These are phyloP conservation scores for Datura wrightii DNA, from an alignment of 257 asterid species.

Conservation along the genomic window DNA sequence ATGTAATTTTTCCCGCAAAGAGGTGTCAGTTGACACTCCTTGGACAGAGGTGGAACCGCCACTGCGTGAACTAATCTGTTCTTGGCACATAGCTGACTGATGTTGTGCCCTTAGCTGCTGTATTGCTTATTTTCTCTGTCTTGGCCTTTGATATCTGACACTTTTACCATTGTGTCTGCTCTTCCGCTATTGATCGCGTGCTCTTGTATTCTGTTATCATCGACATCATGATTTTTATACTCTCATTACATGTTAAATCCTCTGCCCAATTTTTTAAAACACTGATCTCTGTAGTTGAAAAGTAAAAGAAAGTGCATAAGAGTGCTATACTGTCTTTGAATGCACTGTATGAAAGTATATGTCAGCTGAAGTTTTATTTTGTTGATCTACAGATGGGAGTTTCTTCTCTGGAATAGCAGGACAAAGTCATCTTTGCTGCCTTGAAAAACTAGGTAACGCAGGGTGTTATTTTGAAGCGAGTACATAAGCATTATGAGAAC, in stretches of 20 bases:
- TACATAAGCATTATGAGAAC: slow-evolving; percentile 27
- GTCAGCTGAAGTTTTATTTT: background rate
- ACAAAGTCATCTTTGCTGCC: background rate
- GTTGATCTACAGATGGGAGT: too few relatives aligned
- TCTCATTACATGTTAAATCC: background rate
- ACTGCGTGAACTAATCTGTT: background rate
- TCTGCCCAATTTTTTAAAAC: background rate
- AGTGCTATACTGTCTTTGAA: slow-evolving; percentile 8
- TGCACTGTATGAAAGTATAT: background rate
- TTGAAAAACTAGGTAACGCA: background rate
- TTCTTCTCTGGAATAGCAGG: background rate
- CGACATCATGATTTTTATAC: background rate
- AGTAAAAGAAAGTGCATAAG: slow-evolving; percentile 2
- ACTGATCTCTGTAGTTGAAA: background rate
- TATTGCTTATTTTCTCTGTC: background rate
- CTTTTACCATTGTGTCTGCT: background rate
- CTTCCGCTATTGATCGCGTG: background rate
- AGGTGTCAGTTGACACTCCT: background rate
- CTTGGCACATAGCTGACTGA: background rate
- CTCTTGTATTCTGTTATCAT: background rate
- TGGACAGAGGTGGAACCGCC: background rate
- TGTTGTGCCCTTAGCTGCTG: background rate
- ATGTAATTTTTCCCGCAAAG: background rate
- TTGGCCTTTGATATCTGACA: background rate
- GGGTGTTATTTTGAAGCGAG: background rate